Base-by-base conservation (phyloP, 2,329 filamentous ascomycete species). In the Zymoseptoria crescenta region DNA sequence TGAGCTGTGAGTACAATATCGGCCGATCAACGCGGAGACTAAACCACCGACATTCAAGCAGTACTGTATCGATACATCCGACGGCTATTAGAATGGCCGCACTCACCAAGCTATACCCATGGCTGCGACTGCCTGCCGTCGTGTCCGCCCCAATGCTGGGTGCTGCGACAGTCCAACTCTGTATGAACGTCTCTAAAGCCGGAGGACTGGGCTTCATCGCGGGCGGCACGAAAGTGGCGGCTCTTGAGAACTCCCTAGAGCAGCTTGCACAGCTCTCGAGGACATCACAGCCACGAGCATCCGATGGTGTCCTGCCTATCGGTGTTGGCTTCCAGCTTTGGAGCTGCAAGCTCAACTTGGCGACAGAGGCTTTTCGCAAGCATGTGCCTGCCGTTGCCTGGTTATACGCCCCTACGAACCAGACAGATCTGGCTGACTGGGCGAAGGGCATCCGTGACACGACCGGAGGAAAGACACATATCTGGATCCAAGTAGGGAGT, bases 141-240 rank as follows among this genome's bases (percentile, higher is more conserved):
- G 75, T 80, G 48, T 76, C 78, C 30, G 86, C 86, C 1, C 87
- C 87, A 0, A 89, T 89, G 87, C 80, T 84, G 49, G 76, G 83
- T 24, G 81, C 88, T 57, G 74, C 78, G 67, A 78, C 67, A 69
- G 79, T 67, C 61, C 78, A 67, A 0, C 77, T 89, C 2, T 83
- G 85, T 1, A 73, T 84, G 24, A 79, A 83, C 20, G 80, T 88
- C 10, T 83, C 80, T 3, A 73, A 72, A 64, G 79, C 81, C 29
- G 73, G 74, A n/a, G 76, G 75, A 19, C 67, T 77, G 27, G 76
- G 75, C 51, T 77, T 77, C 69, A 70, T 78, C 41, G 74, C 70
- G 57, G 72, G 71, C 30, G 75, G 74, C 55, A 74, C 70, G 2
- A 55, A 56, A 3, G 65, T 69, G 28, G 67, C 68, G 2, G 64